phyloP scores from a whole-genome alignment of 768 basidiomycete species.

The Boletus rex-veris region DNA sequence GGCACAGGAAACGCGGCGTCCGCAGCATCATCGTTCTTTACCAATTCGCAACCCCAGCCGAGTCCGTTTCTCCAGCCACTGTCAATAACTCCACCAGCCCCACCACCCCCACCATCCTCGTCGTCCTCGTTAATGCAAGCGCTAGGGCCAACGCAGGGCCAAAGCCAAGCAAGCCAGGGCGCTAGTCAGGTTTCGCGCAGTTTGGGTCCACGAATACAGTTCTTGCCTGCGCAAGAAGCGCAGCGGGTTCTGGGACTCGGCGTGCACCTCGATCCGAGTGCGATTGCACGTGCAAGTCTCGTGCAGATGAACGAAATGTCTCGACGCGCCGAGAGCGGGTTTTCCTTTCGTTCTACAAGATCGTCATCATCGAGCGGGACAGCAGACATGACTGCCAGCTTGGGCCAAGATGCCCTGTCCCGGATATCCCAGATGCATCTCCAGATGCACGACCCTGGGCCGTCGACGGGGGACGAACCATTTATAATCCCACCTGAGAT shows the following conservation, averaged over 20 bases:
- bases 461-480: constrained; percentile 28
- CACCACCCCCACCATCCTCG: constrained; percentile 11
- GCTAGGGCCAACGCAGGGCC: constrained; percentile 15
- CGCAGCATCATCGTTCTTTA: constrained; percentile 16
- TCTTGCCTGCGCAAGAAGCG: constrained; percentile 55
- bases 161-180: constrained; percentile 6
- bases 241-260: constrained; percentile 45
- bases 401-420: constrained; percentile 45
- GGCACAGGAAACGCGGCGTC: constrained; percentile 12
- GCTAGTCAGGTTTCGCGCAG: constrained; percentile 1
- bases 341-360: constrained; percentile 26
- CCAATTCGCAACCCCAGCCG: constrained; percentile 24
- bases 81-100: constrained; percentile 15
- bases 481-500: constrained; percentile 26
- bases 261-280: constrained; percentile 48
- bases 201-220: constrained; percentile 30
- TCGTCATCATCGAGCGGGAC: constrained; percentile 18
- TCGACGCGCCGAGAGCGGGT: constrained; percentile 48
- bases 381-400: constrained; percentile 10
- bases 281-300: constrained; percentile 61
- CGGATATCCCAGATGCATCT: constrained; percentile 50
- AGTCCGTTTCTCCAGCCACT: constrained; percentile 29
- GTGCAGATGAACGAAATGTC: constrained; percentile 80
- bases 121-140: constrained; percentile 28
- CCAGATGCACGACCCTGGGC: constrained; percentile 33